phyloP scores from a whole-genome alignment of 129 eudicot species.

The Flaveria brownii region DNA sequence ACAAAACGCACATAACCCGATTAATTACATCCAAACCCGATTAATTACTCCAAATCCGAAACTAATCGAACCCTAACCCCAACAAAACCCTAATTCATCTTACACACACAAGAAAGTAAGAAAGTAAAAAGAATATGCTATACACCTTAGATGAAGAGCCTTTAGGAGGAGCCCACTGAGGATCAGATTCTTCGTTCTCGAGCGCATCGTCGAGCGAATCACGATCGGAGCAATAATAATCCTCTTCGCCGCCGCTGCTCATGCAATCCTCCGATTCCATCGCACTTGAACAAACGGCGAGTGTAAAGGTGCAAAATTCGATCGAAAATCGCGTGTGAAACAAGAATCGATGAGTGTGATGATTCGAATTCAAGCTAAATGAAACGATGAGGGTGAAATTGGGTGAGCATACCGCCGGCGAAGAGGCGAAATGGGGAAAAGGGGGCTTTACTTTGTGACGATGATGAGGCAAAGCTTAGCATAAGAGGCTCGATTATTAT shows the following conservation, averaged over 20 bases:
- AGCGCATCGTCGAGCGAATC: constrained; percentile 53
- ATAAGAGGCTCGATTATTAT: background rate
- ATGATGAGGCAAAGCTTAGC: constrained; percentile 25
- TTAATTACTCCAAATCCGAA: background rate
- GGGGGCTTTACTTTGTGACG: constrained; percentile 24
- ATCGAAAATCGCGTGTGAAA: constrained; percentile 13
- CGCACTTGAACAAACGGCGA: constrained; percentile 23
- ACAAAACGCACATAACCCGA: constrained; percentile 8
- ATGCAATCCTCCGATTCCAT: constrained; percentile 51
- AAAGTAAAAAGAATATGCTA: background rate
- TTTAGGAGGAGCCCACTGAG: constrained; percentile 47
- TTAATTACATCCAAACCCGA: background rate
- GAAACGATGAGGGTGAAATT: constrained; percentile 15
- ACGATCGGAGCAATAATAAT: constrained; percentile 47
- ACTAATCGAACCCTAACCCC: constrained; percentile 14
- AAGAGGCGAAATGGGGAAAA: constrained; percentile 3
- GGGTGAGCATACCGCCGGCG: constrained; percentile 29
- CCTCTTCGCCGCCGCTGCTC: constrained; percentile 64
- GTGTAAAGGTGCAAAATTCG: constrained; percentile 12
- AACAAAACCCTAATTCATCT: constrained; percentile 7
- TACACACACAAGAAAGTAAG: background rate
- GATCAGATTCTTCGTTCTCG: constrained; percentile 50
- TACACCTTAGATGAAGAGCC: constrained; percentile 55
- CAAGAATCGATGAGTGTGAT: constrained; percentile 12
- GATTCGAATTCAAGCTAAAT: background rate